phyloP scores from a whole-genome alignment of 176 grass and related monocot species.

The Phoenix dactylifera region DNA sequence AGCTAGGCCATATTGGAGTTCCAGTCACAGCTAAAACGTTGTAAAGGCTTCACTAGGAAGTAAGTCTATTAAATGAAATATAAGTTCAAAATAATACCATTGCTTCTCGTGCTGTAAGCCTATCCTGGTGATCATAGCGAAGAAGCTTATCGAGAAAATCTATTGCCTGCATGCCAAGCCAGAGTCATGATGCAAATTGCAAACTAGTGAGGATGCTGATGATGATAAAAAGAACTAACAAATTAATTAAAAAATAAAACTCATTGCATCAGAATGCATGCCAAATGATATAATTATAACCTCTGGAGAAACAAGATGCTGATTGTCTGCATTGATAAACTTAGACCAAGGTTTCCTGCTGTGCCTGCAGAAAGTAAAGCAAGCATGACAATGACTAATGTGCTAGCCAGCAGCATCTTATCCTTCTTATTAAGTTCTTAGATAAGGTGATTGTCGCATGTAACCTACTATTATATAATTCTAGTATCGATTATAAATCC shows the following conservation, averaged over 20 bases:
- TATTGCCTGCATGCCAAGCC: constrained; percentile 43
- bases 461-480: too few species aligned
- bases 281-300: constrained; percentile 18
- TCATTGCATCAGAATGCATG: neutral
- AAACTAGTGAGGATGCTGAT: neutral
- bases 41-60: too few species aligned
- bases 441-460: too few species aligned
- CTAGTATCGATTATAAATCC: too few species aligned
- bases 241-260: neutral
- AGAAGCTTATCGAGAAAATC: constrained; percentile 99
- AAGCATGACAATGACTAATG: too few species aligned
- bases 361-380: constrained; percentile 35
- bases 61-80: neutral
- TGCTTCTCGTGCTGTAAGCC: constrained; percentile 86
- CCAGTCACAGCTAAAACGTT: too few species aligned
- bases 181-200: neutral
- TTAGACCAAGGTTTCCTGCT: constrained; percentile 76
- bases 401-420: too few species aligned
- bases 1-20: too few species aligned
- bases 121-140: constrained; percentile 90
- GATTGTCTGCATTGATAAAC: constrained; percentile 90
- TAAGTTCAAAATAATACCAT: constrained; percentile 51
- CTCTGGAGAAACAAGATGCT: constrained; percentile 89
- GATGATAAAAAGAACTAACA: neutral
- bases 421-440: too few species aligned